phyloP scores from a whole-genome alignment of 1,284 basidiomycete genomes.

The Stygiomarasmius scandens region DNA sequence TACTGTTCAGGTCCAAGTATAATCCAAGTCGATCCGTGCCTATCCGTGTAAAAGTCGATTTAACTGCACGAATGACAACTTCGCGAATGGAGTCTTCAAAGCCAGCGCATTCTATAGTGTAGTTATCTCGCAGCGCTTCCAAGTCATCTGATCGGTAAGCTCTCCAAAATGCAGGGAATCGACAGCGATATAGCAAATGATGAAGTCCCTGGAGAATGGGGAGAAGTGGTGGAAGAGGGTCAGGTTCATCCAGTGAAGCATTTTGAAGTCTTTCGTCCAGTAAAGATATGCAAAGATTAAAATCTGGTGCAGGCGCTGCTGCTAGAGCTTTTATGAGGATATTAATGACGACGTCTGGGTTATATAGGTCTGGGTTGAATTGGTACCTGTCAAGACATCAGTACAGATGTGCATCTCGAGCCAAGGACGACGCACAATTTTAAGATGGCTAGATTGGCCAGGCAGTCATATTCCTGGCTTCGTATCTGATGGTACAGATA shows the following conservation, averaged over 20 bases:
- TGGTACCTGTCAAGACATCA: slow-evolving; percentile 71
- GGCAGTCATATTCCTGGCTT: slow-evolving; percentile 88
- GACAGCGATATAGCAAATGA: slow-evolving; percentile 81
- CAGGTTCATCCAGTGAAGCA: slow-evolving; percentile 73
- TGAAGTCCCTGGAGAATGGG: slow-evolving; percentile 78
- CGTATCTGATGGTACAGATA: slow-evolving; percentile 93
- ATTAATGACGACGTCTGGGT: slow-evolving; percentile 91
- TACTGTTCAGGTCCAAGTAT: slow-evolving; percentile 76
- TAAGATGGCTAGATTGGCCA: slow-evolving; percentile 89
- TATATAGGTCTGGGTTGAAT: slow-evolving; percentile 93
- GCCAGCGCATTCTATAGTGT: slow-evolving; percentile 78
- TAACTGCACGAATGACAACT: slow-evolving; percentile 77
- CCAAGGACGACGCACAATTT: slow-evolving; percentile 60
- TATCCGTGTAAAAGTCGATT: slow-evolving; percentile 80
- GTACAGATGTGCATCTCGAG: slow-evolving; percentile 2
- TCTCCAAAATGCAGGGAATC: slow-evolving; percentile 90
- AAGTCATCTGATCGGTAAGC: slow-evolving; percentile 69
- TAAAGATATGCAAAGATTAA: slow-evolving; percentile 90
- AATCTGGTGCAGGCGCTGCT: slow-evolving; percentile 85
- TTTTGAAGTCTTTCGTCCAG: slow-evolving; percentile 74
- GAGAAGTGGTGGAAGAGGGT: slow-evolving; percentile 75
- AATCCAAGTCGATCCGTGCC: slow-evolving; percentile 66
- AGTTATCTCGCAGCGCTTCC: slow-evolving; percentile 78
- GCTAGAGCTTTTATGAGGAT: slow-evolving; percentile 93
- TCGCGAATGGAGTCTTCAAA: slow-evolving; percentile 82